Conservation (phyloP, 2,329 filamentous ascomycete genomes). For the Apiospora rasikravindrae region DNA sequence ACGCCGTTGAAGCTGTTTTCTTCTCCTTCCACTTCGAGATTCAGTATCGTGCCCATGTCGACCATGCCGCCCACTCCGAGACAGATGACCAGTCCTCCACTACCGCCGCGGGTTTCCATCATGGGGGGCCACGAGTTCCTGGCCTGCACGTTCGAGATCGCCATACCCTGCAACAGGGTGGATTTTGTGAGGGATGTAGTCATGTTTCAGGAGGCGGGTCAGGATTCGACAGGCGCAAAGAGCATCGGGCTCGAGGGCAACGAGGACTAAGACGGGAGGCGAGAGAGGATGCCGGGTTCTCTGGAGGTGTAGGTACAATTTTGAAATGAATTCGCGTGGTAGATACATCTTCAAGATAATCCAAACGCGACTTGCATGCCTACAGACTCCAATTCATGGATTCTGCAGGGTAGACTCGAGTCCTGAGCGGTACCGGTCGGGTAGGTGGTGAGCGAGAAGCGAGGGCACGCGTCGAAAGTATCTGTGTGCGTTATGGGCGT, state of each 20-base stretch:
- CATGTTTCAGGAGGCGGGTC: slow-evolving; percentile 90
- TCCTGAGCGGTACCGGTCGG: slow-evolving; percentile 1
- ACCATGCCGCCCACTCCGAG: slow-evolving; percentile 91
- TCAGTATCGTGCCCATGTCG: slow-evolving; percentile 81
- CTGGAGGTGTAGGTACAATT: slow-evolving; percentile 89
- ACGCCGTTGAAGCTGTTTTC: slow-evolving; percentile 79
- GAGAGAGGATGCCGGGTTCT: slow-evolving; percentile 87
- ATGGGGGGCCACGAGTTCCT: slow-evolving; percentile 83
- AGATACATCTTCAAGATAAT: slow-evolving; percentile 79
- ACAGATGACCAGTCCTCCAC: slow-evolving; percentile 88
- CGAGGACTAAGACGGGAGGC: slow-evolving; percentile 88
- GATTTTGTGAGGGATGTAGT: slow-evolving; percentile 98
- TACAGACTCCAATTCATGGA: slow-evolving; percentile 41
- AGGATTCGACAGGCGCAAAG: slow-evolving; percentile 95
- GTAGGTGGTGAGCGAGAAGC: background rate
- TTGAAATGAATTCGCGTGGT: slow-evolving; percentile 84
- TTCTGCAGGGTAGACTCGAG: slow-evolving; percentile 24
- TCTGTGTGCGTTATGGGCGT: background rate
- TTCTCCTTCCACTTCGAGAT: slow-evolving; percentile 71
- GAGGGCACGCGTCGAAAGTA: background rate
- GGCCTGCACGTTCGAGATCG: slow-evolving; percentile 81
- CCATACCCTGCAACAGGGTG: slow-evolving; percentile 92
- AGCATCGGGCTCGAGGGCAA: slow-evolving; percentile 92
- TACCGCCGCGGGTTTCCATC: slow-evolving; percentile 83
- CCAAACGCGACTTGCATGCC: slow-evolving; percentile 39